Evolutionary conservation across 179 eudicot species (phyloP).

Genomic region (Beta macrorhiza): DNA sequence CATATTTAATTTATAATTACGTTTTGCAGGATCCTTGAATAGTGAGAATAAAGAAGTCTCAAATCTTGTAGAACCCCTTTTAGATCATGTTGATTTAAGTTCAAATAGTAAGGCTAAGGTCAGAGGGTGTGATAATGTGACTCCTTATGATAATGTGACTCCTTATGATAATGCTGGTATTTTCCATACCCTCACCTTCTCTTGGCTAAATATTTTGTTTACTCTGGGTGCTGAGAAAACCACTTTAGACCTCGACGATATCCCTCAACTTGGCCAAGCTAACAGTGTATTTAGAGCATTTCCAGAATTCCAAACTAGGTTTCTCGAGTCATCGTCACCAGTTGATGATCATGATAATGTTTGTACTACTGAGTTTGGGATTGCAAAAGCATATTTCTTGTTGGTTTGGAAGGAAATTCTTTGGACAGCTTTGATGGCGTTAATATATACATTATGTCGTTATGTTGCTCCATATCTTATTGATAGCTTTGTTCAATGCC

Average conservation of each 20-base stretch:
- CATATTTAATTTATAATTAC: not conserved
- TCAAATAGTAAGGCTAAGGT: constrained; percentile 10
- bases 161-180: constrained; percentile 48
- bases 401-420: constrained; percentile 45
- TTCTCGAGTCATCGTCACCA: constrained; percentile 25
- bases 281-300: constrained; percentile 51
- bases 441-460: constrained; percentile 39
- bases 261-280: constrained; percentile 45
- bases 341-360: constrained; percentile 11
- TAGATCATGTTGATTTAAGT: constrained; percentile 15
- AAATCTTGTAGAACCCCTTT: constrained; percentile 42
- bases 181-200: constrained; percentile 44
- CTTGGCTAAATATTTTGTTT: constrained; percentile 56
- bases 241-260: constrained; percentile 53
- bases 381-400: constrained; percentile 45
- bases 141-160: constrained; percentile 29
- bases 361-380: constrained; percentile 28
- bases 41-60: not conserved
- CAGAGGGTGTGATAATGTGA: constrained; percentile 14
- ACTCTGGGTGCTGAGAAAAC: constrained; percentile 38
- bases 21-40: constrained; percentile 52
- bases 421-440: constrained; percentile 40
- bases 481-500: constrained; percentile 58
- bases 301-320: constrained; percentile 36
- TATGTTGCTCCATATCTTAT: constrained; percentile 66